Conservation (phyloP, 768 basidiomycete species). For the Naematelia aurantialba region DNA sequence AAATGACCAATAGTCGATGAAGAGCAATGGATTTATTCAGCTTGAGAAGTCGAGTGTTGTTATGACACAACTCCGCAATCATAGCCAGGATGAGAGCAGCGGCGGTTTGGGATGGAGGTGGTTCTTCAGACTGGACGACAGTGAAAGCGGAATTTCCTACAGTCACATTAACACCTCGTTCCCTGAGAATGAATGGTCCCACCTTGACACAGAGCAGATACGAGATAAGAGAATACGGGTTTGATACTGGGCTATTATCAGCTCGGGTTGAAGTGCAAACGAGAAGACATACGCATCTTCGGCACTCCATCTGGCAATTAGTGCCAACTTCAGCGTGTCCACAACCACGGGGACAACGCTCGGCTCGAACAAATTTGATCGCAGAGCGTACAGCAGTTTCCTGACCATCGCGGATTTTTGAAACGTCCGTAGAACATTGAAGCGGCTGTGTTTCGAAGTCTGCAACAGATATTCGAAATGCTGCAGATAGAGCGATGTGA, state of each 20-base stretch:
- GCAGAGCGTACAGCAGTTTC: conserved; percentile 74
- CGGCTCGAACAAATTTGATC: conserved; percentile 69
- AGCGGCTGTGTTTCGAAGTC: conserved; percentile 68
- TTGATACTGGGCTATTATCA: conserved; percentile 56
- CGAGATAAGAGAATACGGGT: conserved; percentile 78
- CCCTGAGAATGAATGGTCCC: conserved; percentile 53
- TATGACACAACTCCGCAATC: conserved; percentile 63
- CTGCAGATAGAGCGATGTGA: conserved; percentile 74
- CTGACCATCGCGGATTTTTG: conserved; percentile 68
- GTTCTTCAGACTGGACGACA: conserved; percentile 13
- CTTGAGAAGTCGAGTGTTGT: conserved; percentile 60
- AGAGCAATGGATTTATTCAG: conserved; percentile 72
- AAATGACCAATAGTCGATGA: conserved; percentile 70
- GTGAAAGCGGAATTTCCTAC: conserved; percentile 17
- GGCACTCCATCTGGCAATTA: conserved; percentile 41
- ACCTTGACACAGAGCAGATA: conserved; percentile 64
- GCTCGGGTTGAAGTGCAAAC: too few species aligned
- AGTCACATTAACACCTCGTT: conserved; percentile 44
- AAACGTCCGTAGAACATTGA: conserved; percentile 72
- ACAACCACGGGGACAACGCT: conserved; percentile 64
- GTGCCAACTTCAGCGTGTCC: conserved; percentile 33
- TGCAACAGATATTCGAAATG: conserved; percentile 74
- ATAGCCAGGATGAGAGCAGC: conserved; percentile 58
- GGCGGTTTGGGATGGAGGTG: conserved; percentile 33
- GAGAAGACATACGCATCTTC: conserved; percentile 37